Evolutionary conservation across 2,329 filamentous ascomycete genomes (phyloP).

Genomic region (Shiraia bambusicola): DNA sequence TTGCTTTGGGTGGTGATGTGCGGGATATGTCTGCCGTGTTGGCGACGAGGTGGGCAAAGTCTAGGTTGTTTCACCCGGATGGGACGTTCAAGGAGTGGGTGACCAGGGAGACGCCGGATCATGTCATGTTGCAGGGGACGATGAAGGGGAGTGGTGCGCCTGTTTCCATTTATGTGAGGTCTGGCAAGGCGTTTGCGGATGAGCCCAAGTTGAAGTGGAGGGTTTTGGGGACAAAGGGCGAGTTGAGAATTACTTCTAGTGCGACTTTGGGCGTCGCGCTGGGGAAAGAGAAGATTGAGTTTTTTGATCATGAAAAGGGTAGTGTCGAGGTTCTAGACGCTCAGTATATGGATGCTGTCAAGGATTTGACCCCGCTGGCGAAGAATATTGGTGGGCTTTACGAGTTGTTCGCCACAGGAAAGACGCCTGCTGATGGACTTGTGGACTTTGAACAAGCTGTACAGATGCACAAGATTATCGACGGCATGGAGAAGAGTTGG

Average conservation of each 20-base stretch:
- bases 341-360: conserved; percentile 50
- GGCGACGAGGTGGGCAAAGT: conserved; percentile 4
- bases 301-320: conserved; percentile 54
- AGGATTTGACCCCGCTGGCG: conserved; percentile 43
- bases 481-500: conserved; percentile 4
- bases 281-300: conserved; percentile 47
- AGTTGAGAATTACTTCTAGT: conserved; percentile 36
- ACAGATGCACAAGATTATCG: conserved; percentile 3
- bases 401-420: conserved; percentile 53
- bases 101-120: conserved; percentile 3
- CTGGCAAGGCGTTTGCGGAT: conserved; percentile 53
- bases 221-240: conserved; percentile 51
- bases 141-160: conserved; percentile 27
- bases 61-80: conserved; percentile 16
- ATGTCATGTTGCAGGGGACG: conserved; percentile 43
- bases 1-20: not conserved
- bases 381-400: conserved; percentile 57
- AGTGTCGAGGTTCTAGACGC: conserved; percentile 48
- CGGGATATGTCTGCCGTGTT: conserved; percentile 9
- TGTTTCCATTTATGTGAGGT: conserved; percentile 47
- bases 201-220: conserved; percentile 53
- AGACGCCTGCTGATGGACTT: conserved; percentile 8
- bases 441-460: conserved; percentile 7
- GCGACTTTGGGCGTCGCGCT: conserved; percentile 35
- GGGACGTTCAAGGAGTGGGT: not conserved